Base-by-base conservation (phyloP, 2,329 filamentous ascomycete genomes). In the Raffaelea arxii region DNA sequence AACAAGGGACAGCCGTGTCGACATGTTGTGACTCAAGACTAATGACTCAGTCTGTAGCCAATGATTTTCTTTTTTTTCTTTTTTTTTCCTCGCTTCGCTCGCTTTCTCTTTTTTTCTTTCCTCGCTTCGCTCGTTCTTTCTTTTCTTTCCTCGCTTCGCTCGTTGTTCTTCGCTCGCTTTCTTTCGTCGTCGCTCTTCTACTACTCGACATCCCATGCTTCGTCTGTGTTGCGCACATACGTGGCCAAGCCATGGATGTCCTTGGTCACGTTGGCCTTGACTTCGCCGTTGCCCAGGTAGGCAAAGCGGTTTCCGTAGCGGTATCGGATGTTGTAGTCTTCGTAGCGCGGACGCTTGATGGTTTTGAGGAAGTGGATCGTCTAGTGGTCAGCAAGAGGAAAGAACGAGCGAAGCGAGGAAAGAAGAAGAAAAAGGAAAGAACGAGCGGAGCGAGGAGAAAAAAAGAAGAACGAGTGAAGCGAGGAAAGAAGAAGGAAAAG, bases 161-260 rank as follows among this genome's bases (percentile, higher is more conserved):
- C n/a, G n/a, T 30, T 16, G 9, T 16, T 30, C 27, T 16, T 30
- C 27, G 9, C 16, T 9, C 27, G 9, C 16, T 30, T 30, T 30
- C 16, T 16, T 30, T 30, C 16, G 9, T 30, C 27, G 16, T 30
- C 9, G 9, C 16, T 30, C 27, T 30, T 30, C 27, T 9, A 9
- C 46, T 62, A 70, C 24, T 69, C 68, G 35, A 72, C 60, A 35
- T 57, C 59, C 69, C 68, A 71, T 23, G 68, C 66, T 41, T 66
- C 59, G 49, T 72, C 69, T 30, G 55, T 59, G 51, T 61, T 65
- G 42, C 68, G 61, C 46, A 71, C 65, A 49, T 71, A 71, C 4
- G 68, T 63, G 46, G 64, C 65, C 35, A 72, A 52, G 3, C 67
- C 67, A 21, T 58, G 54, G 25, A 66, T 55, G 44, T 68, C 64